Evolutionary conservation across 345 rosid species (phyloP).

Genomic region (Gossypium anomalum): DNA sequence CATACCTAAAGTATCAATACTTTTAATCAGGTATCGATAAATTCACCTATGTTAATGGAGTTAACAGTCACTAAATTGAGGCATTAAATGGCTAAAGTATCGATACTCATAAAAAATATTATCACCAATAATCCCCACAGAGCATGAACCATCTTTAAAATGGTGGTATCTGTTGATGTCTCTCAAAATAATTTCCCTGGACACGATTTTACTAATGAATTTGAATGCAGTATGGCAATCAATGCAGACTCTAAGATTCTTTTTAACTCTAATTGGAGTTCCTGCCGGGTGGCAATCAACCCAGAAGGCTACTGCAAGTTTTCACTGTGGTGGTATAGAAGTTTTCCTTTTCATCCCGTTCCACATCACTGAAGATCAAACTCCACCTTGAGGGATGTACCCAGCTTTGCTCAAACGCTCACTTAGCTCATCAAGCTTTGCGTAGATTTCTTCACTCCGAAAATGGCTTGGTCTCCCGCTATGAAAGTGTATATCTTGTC

Average conservation of each 20-base stretch:
- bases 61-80: no score
- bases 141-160: conserved; percentile 59
- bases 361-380: conserved; percentile 57
- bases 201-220: conserved; percentile 44
- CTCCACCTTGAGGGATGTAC: conserved; percentile 56
- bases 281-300: conserved; percentile 56
- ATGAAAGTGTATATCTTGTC: conserved; percentile 48
- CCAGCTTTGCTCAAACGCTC: conserved; percentile 48
- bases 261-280: conserved; percentile 56
- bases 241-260: conserved; percentile 59
- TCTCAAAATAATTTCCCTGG: conserved; percentile 57
- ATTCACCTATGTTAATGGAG: no score
- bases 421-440: conserved; percentile 49
- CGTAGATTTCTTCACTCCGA: conserved; percentile 45
- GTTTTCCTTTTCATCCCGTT: conserved; percentile 46
- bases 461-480: conserved; percentile 56
- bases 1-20: no score
- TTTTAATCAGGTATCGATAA: no score
- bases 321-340: conserved; percentile 53
- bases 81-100: no score
- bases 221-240: conserved; percentile 54
- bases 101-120: neutral
- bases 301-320: conserved; percentile 66
- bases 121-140: conserved; percentile 66
- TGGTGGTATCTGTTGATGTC: conserved; percentile 62